Conservation (phyloP, 108 stramenopile genomes). For the Mayamaea pseudoterrestris region DNA sequence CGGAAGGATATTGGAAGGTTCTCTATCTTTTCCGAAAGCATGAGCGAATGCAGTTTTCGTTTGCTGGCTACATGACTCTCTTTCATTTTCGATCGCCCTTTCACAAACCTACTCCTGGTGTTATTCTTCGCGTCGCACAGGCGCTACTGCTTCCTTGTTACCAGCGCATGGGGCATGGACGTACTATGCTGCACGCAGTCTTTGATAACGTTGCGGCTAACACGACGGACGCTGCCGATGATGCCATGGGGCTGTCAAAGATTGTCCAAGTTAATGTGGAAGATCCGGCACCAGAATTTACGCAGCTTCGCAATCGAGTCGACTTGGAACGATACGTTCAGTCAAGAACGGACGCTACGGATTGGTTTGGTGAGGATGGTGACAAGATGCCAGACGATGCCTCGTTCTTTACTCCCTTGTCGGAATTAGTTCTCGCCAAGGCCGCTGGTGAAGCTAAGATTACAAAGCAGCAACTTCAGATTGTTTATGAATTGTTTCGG, state of each 20-base stretch:
- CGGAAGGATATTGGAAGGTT: slow-evolving; percentile 50
- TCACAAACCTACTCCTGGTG: slow-evolving; percentile 58
- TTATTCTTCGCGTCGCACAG: slow-evolving; percentile 61
- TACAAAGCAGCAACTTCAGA: slow-evolving; percentile 43
- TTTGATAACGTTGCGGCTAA: slow-evolving; percentile 7
- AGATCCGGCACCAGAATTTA: slow-evolving; percentile 64
- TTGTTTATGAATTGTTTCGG: slow-evolving; percentile 50
- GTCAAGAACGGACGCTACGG: not conserved
- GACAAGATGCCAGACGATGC: not conserved
- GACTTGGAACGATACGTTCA: slow-evolving; percentile 28
- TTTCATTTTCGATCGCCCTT: slow-evolving; percentile 70
- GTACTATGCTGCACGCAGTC: slow-evolving; percentile 31
- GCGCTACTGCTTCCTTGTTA: slow-evolving; percentile 60
- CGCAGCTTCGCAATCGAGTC: slow-evolving; percentile 38
- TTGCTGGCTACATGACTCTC: slow-evolving; percentile 64
- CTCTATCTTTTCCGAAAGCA: slow-evolving; percentile 61
- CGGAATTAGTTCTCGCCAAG: slow-evolving; percentile 20
- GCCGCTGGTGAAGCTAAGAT: slow-evolving; percentile 30
- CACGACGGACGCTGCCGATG: not conserved
- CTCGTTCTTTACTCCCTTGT: slow-evolving; percentile 17
- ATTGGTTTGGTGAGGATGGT: not conserved
- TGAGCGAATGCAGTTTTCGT: slow-evolving; percentile 21
- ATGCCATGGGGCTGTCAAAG: not conserved
- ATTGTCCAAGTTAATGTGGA: slow-evolving; percentile 68
- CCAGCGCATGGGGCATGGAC: slow-evolving; percentile 74